Evolutionary conservation across 192 early-diverging fungal species (phyloP).

Genomic region (Dispira simplex): DNA sequence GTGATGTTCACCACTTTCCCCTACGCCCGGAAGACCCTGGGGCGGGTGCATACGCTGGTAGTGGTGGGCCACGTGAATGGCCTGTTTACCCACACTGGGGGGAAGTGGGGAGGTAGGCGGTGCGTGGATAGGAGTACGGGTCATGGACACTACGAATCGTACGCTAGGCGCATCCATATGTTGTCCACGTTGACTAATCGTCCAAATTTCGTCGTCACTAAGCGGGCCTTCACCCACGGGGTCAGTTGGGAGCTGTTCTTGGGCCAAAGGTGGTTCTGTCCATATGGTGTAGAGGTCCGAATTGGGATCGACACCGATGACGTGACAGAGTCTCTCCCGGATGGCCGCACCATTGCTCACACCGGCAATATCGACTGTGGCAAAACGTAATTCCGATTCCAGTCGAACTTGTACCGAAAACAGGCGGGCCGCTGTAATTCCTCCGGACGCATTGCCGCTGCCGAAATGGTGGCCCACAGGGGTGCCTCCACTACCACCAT

Average conservation of each 20-base stretch:
- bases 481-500: no score
- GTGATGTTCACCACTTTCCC: background rate
- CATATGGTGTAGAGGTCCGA: slow-evolving; percentile 2
- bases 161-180: slow-evolving; percentile 2
- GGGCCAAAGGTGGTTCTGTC: background rate
- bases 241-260: background rate
- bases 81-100: background rate
- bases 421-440: background rate
- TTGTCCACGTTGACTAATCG: background rate
- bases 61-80: background rate
- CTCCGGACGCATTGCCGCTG: no score
- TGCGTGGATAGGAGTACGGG: slow-evolving; percentile 8
- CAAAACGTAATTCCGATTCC: background rate
- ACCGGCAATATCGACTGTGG: background rate
- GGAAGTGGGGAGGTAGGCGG: background rate
- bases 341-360: slow-evolving; percentile 2
- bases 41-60: background rate
- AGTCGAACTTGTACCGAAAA: slow-evolving; percentile 3
- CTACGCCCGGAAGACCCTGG: background rate
- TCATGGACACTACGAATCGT: slow-evolving; percentile 1
- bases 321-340: slow-evolving; percentile 2
- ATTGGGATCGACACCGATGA: slow-evolving; percentile 1
- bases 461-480: no score
- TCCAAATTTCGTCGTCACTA: slow-evolving; percentile 10
- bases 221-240: background rate